Conservation (phyloP, 2,329 filamentous ascomycete genomes). For the Cercospora nicotianae region DNA sequence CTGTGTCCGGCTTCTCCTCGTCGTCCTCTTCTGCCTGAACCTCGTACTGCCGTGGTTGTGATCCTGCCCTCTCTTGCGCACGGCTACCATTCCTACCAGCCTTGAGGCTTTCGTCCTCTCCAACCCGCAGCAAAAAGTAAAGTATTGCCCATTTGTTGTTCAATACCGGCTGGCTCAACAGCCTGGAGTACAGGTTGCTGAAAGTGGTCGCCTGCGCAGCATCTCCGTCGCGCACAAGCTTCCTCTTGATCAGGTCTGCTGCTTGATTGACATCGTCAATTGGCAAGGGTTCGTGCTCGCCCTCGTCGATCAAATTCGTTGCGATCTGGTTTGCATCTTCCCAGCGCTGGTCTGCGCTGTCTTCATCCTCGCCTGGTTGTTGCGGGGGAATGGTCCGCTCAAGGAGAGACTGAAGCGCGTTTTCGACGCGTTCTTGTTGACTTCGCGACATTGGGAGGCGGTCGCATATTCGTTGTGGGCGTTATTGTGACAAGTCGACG, state of each 20-base stretch:
- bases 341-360: slow-evolving; percentile 67
- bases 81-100: neutral
- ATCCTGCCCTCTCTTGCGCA: slow-evolving; percentile 11
- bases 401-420: slow-evolving; percentile 77
- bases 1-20: slow-evolving; percentile 16
- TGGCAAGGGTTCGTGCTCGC: slow-evolving; percentile 51
- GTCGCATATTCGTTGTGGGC: slow-evolving; percentile 10
- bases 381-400: slow-evolving; percentile 66
- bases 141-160: slow-evolving; percentile 97
- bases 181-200: slow-evolving; percentile 83
- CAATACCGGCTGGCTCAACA: slow-evolving; percentile 87
- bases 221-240: slow-evolving; percentile 72
- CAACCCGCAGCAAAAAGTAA: slow-evolving; percentile 80
- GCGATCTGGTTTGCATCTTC: slow-evolving; percentile 60
- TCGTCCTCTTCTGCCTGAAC: slow-evolving; percentile 21
- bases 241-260: slow-evolving; percentile 86
- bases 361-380: slow-evolving; percentile 65
- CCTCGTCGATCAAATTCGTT: slow-evolving; percentile 46
- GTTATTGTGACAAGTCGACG: slow-evolving; percentile 1
- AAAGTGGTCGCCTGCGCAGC: slow-evolving; percentile 77
- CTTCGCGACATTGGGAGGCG: slow-evolving; percentile 11
- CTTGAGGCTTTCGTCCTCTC: slow-evolving; percentile 46
- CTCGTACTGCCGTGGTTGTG: slow-evolving; percentile 9
- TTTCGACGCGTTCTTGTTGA: slow-evolving; percentile 63
- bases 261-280: slow-evolving; percentile 83